A percentile compares a stretch with the other conserved stretches of the same genome.
phyloP scores from a whole-genome alignment of 2,329 filamentous ascomycete species.

The Coniochaeta prunicola region DNA sequence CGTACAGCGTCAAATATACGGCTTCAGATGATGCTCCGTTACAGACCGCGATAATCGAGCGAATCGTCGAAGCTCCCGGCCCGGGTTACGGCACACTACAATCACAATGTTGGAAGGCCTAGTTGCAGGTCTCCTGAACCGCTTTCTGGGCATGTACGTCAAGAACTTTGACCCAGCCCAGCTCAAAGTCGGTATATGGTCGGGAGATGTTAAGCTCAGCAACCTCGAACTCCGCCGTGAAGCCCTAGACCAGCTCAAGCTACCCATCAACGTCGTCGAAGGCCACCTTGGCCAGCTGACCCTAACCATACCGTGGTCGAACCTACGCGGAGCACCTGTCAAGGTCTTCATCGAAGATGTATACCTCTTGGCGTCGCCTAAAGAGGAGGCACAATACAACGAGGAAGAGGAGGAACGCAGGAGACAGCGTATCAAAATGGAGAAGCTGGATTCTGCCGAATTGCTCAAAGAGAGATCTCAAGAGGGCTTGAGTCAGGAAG shows the following conservation, averaged over 20 bases:
- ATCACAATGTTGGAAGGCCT: constrained; percentile 90
- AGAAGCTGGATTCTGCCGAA: constrained; percentile 95
- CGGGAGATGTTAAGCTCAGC: constrained; percentile 90
- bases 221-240: constrained; percentile 90
- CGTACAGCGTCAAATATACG: not conserved
- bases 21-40: constrained; percentile 21
- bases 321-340: constrained; percentile 87
- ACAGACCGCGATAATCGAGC: constrained; percentile 16
- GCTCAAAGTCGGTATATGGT: constrained; percentile 98
- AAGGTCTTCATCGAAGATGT: constrained; percentile 96
- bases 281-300: constrained; percentile 90
- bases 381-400: constrained; percentile 90
- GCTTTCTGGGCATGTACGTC: constrained; percentile 99
- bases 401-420: constrained; percentile 85
- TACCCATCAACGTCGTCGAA: constrained; percentile 94
- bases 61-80: constrained; percentile 38
- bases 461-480: constrained; percentile 83
- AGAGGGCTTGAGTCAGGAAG: constrained; percentile 90
- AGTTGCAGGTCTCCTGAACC: constrained; percentile 93
- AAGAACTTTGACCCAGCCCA: constrained; percentile 98
- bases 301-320: constrained; percentile 94
- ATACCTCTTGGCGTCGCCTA: constrained; percentile 88
- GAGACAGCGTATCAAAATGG: constrained; percentile 91
- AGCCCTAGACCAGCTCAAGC: constrained; percentile 91
- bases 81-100: constrained; percentile 60